Base-by-base conservation (phyloP, 208 protist species). In the Crithidia bombi region DNA sequence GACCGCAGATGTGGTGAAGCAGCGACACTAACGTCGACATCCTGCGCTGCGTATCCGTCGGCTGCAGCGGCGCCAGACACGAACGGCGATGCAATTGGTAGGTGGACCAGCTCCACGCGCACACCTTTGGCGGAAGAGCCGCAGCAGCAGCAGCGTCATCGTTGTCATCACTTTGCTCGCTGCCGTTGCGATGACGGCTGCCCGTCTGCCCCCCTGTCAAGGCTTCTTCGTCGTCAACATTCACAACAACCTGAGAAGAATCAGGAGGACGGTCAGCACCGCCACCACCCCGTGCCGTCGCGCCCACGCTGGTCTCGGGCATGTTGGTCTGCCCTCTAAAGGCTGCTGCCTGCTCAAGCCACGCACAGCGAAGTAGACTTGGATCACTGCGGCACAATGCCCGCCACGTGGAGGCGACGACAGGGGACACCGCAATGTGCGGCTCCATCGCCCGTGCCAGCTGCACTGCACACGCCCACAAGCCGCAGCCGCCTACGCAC, bases 381-480 rank as follows among this genome's bases (percentile, higher is more conserved):
- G 59, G 38, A 38, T 88, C 79, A 23, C 54, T 59, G 30, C 84
- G 83, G 41, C 81, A 85, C 33, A 92, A 76, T 28, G 82, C 79
- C 1, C 33, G 9, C 87, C 87, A 92, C 10, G 83, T 88, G 0
- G 83, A 82, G 10, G 82, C 72, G 7, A 92, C 59, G 5, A 82
- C 54, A 10, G 77, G 62, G 0, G 83, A 86, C 17, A 80, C 68
- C 10, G 49, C 46, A 9, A 55, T 47, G 4, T 82, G 62, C 36
- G 81, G 33, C 52, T 83, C 59, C 69, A 87, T 65, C 25, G 78
- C 61, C 3, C 19, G 71, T 64, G 39, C 69, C 69, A 54, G 85
- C 11, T 66, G 63, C 63, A 25, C 39, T 49, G 59, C 82, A 59
- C 74, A 73, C 41, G 28, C 5, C 44, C 36, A 43, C 54, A 57